Base-by-base conservation (phyloP, 768 basidiomycete species). In the Hericium alpestre region DNA sequence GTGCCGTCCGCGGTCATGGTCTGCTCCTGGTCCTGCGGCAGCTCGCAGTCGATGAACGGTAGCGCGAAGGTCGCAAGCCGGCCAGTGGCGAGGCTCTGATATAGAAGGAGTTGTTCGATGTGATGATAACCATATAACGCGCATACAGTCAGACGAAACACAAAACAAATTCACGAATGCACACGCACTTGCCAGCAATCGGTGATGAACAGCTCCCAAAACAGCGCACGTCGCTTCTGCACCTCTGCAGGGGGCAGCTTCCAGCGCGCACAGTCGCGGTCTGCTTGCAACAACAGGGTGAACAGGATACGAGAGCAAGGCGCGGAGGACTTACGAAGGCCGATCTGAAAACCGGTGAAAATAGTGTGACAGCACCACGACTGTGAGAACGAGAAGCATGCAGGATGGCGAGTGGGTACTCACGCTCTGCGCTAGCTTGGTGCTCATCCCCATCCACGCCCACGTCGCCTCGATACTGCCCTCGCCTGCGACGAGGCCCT, bases 191-290 rank as follows among this genome's bases (percentile, higher is more conserved):
- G 83, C 83, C 84, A 87, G 59, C 81, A 81, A 65, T 87, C 85
- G 0, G 84, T 83, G 60, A 86, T 82, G 62, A 84, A 86, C 27
- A 87, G 58, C 59, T 87, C 85, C 86, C 86, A 87, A 62, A 87
- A 87, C 22, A 87, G 66, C 1, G 81, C 78, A 32, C 85, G 77
- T 4, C 86, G 78, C 66, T 86, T 86, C 70, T 87, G 84, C 4
- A 86, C 82, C 63, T 85, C 85, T 1, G 76, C 73, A 3, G 76
- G 75, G 5, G 78, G 61, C 18, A 87, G 67, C 39, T 80, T 78
- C 83, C 84, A 87, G 32, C 86, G 75, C 5, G 84, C 84, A 65
- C 83, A 83, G 64, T 87, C 85, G 8, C 84, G 83, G 62, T 87
- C 85, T 87, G 32, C 32, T n/a, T n/a, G n/a, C n/a, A n/a, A 9